These are phyloP conservation scores for Geotrichum australiense DNA, from an alignment of 1,139 yeast species.

Conservation along the genomic window DNA sequence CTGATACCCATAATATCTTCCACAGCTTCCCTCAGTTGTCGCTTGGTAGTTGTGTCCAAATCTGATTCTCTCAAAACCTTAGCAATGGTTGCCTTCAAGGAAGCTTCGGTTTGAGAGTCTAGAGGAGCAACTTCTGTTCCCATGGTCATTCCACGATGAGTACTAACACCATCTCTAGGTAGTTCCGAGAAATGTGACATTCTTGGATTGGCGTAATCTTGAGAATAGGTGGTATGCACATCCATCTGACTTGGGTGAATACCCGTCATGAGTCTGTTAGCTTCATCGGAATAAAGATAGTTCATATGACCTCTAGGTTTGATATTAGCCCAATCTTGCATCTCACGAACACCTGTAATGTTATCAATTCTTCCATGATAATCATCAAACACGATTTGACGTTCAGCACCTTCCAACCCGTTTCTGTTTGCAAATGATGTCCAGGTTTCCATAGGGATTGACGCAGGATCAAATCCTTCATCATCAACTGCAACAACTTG, in stretches of 20 bases:
- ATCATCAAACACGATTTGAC: slow-evolving; percentile 23
- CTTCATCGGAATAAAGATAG: slow-evolving; percentile 10
- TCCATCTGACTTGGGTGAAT: slow-evolving; percentile 4
- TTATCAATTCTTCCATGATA: slow-evolving; percentile 15
- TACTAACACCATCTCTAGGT: slow-evolving; percentile 5
- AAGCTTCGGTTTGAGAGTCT: slow-evolving; percentile 24
- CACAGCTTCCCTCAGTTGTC: slow-evolving; percentile 35
- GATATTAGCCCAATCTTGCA: slow-evolving; percentile 14
- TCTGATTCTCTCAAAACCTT: slow-evolving; percentile 32
- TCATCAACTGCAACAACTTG: slow-evolving; percentile 33
- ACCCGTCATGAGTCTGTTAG: slow-evolving; percentile 5
- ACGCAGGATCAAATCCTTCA: slow-evolving; percentile 24
- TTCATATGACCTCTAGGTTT: slow-evolving; percentile 18
- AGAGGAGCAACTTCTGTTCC: slow-evolving; percentile 8
- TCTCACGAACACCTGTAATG: slow-evolving; percentile 16
- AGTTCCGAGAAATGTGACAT: slow-evolving; percentile 12
- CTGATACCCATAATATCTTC: slow-evolving; percentile 34
- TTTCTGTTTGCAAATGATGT: slow-evolving; percentile 32
- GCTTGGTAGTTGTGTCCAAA: slow-evolving; percentile 34
- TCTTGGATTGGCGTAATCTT: slow-evolving; percentile 4
- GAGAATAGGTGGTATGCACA: slow-evolving; percentile 5
- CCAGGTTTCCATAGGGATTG: slow-evolving; percentile 36
- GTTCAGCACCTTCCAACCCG: slow-evolving; percentile 34
- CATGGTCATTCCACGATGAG: slow-evolving; percentile 3
- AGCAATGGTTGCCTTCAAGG: slow-evolving; percentile 26